These are phyloP conservation scores for Diaporthe velutina DNA, from an alignment of 2,329 filamentous ascomycete species.

Conservation along the genomic window DNA sequence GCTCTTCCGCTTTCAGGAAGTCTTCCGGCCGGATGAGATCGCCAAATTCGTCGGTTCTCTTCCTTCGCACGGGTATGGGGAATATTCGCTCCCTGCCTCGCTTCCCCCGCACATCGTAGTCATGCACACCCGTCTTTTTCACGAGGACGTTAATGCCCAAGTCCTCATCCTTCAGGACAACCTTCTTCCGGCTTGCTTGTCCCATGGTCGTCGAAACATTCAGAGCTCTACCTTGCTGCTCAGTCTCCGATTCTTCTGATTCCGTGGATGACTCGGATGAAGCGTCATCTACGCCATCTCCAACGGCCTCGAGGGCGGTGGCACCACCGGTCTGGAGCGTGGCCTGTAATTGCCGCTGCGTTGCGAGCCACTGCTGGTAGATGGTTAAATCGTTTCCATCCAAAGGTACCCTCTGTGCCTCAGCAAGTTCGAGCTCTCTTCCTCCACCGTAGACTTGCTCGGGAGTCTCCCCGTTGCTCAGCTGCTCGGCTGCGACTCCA, in stretches of 20 bases:
- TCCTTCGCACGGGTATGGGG: slow-evolving; percentile 84
- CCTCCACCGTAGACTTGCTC: slow-evolving; percentile 77
- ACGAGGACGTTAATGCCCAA: slow-evolving; percentile 92
- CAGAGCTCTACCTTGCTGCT: slow-evolving; percentile 91
- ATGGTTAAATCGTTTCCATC: slow-evolving; percentile 81
- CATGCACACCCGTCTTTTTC: slow-evolving; percentile 89
- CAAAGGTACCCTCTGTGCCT: slow-evolving; percentile 74
- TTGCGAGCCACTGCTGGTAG: slow-evolving; percentile 94
- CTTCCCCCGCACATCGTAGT: slow-evolving; percentile 92
- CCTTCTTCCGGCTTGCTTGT: slow-evolving; percentile 86
- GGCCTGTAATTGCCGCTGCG: slow-evolving; percentile 87
- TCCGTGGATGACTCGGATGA: slow-evolving; percentile 88
- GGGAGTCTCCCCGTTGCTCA: slow-evolving; percentile 66
- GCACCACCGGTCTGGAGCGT: slow-evolving; percentile 80
- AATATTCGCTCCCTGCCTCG: slow-evolving; percentile 94
- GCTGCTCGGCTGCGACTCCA: slow-evolving; percentile 71
- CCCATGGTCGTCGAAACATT: slow-evolving; percentile 89
- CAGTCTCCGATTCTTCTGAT: slow-evolving; percentile 89
- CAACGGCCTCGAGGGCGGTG: slow-evolving; percentile 75
- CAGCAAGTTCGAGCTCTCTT: slow-evolving; percentile 70
- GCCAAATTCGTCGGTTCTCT: slow-evolving; percentile 86
- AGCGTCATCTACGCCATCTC: slow-evolving; percentile 84
- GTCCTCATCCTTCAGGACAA: slow-evolving; percentile 89
- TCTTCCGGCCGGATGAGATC: slow-evolving; percentile 95
- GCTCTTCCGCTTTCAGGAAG: slow-evolving; percentile 91